phyloP scores from a whole-genome alignment of 345 rosid genomes.

The Trapa incisa region DNA sequence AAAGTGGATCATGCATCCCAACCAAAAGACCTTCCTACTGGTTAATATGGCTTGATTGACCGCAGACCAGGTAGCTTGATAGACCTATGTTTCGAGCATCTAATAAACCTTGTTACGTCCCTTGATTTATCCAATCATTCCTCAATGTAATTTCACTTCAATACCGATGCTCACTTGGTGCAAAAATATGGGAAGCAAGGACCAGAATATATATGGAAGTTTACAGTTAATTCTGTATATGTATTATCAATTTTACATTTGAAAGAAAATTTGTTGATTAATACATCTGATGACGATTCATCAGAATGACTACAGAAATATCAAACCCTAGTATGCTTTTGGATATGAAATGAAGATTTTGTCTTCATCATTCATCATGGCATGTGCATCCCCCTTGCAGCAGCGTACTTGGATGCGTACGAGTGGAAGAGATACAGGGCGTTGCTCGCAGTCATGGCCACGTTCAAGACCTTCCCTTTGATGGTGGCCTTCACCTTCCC shows the following conservation, averaged over 20 bases:
- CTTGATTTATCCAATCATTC: too few relatives aligned
- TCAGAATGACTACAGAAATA: neutral
- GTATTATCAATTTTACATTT: neutral
- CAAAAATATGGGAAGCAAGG: too few relatives aligned
- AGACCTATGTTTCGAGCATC: too few relatives aligned
- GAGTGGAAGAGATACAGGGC: conserved; percentile 62
- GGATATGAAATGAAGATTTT: neutral
- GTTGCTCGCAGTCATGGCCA: conserved; percentile 67
- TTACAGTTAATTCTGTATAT: neutral
- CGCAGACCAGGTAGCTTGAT: too few relatives aligned
- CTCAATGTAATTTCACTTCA: too few relatives aligned
- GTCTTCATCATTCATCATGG: neutral
- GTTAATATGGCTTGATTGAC: too few relatives aligned
- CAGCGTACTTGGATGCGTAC: conserved; percentile 33
- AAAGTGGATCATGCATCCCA: too few relatives aligned
- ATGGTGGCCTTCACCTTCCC: conserved; percentile 60
- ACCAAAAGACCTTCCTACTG: too few relatives aligned
- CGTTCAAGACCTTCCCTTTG: conserved; percentile 62
- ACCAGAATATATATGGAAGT: too few relatives aligned
- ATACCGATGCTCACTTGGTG: too few relatives aligned
- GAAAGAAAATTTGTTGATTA: neutral
- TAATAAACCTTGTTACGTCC: too few relatives aligned
- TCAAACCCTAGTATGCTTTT: neutral
- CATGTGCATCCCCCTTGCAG: conserved; percentile 9
- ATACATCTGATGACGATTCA: neutral